Conservation (phyloP, 1,284 basidiomycete species). For the Xerocomus alliaceus region DNA sequence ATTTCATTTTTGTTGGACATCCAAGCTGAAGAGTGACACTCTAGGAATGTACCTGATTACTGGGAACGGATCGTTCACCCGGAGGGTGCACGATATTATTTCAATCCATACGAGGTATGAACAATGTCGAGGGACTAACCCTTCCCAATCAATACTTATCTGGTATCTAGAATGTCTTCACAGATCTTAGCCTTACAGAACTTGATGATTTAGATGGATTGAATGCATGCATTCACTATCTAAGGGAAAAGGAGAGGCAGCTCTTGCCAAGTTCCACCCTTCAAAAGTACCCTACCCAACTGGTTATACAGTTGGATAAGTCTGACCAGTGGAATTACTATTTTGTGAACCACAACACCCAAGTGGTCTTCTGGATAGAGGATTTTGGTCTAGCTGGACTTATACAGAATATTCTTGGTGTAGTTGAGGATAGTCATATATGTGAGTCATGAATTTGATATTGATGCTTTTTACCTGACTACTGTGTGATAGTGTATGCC, state of each 20-base stretch:
- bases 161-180: neutral
- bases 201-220: neutral
- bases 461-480: neutral
- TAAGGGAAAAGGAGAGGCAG: neutral
- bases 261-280: neutral
- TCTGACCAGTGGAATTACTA: neutral
- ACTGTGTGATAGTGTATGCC: neutral
- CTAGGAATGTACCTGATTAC: neutral
- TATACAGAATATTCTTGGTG: neutral
- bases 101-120: neutral
- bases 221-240: neutral
- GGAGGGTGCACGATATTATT: slow-evolving; percentile 3
- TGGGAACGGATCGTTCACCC: slow-evolving; percentile 2
- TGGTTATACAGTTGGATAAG: neutral
- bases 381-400: neutral
- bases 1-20: neutral
- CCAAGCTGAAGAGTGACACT: neutral
- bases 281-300: neutral
- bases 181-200: neutral
- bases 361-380: neutral
- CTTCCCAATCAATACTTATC: too few species aligned
- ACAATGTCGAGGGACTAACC: too few species aligned
- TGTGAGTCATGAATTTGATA: neutral
- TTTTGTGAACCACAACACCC: neutral
- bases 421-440: neutral